Base-by-base conservation (phyloP, 148 eudicot species). In the Dysphania ambrosioides region DNA sequence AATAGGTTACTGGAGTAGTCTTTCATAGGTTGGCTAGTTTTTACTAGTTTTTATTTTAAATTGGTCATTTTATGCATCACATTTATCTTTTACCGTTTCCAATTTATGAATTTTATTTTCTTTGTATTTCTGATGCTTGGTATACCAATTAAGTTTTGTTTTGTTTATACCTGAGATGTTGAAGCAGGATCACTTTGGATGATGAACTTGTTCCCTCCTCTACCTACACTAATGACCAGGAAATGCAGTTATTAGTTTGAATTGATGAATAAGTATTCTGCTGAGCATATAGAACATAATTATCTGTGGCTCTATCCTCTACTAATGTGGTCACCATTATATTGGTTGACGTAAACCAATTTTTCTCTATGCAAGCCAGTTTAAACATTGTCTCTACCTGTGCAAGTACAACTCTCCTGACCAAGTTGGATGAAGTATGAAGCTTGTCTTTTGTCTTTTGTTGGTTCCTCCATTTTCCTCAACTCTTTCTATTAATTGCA, bases 401-500 rank as follows among this genome's bases (percentile, higher is more conserved):
- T 63, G 36, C 24, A 34, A 19, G 35, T 47, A 65, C 47, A n/a
- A 15, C 0, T 34, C n/a, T 31, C 36, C 27, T 36, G 15, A 65
- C 35, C 10, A n/a, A 35, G 40, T 65, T 35, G 9, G 47, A 8
- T 36, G 27, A 21, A 21, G 44, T 10, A 31, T 62, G 21, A 30
- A 30, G 4, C 1, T n/a, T 26, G 18, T 10, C 27, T 65, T 0
- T 34, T 41, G 8, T 38, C 0, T 36, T 53, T 27, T 12, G 10
- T 35, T 51, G 9, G 8, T 47, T 44, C 3, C 11, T 23, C 24
- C 8, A 36, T 64, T 59, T 30, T 4, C 32, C 19, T 24, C 23
- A 21, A 8, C 24, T 15, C 47, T 24, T 5, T 21, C 57, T 65
- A 49, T 66, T 83, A 56, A 60, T 35, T 70, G 30, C 79, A 92